Base-by-base conservation (phyloP, 2,329 filamentous ascomycete genomes). In the Cercospora zeae-maydis region DNA sequence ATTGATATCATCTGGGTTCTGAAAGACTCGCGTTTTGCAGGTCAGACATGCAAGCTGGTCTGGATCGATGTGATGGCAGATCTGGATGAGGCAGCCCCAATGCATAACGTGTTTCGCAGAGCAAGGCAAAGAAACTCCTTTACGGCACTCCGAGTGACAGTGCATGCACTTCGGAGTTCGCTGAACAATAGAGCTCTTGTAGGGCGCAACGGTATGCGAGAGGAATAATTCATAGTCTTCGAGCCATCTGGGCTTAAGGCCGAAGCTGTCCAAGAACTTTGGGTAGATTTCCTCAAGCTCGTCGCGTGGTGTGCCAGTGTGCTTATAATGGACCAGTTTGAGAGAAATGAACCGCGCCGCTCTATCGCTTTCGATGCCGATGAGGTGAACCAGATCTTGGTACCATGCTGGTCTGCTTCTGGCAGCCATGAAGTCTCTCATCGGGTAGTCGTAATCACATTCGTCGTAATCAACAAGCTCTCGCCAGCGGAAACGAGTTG, bases 331-430 rank as follows among this genome's bases (percentile, higher is more conserved):
- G 21, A 59, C 13, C 8, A 62, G 58, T 33, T 54, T 56, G 47
- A 56, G 24, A 11, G 45, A 47, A n/a, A 66, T 60, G 42, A 59
- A 59, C 11, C 62, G 58, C 6, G 62, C 58, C 10, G 64, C 62
- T 4, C 64, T 55, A 21, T 66, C 62, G 36, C 34, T 52, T 19
- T 52, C 55, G 31, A 63, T 62, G 27, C 33, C 42, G 16, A 67
- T 47, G n/a, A 67, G 39, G 45, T 67, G 56, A 11, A 63, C 21
- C n/a, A 60, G 27, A 49, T 67, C 65, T 19, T 36, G 60, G 33
- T 36, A 63, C 65, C 65, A 67, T 11, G 45, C 19, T 2, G 56
- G 30, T 27, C 37, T 33, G 31, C 47, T n/a, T 24, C 53, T 54
- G 21, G 27, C 16, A 30, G 52, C 34, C 30, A 59, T 51, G 54